Evolutionary conservation across 169 alveolate genomes (phyloP), one percentile per base, ranked within the genome.

Genomic region (Plasmodium vinckei): DNA sequence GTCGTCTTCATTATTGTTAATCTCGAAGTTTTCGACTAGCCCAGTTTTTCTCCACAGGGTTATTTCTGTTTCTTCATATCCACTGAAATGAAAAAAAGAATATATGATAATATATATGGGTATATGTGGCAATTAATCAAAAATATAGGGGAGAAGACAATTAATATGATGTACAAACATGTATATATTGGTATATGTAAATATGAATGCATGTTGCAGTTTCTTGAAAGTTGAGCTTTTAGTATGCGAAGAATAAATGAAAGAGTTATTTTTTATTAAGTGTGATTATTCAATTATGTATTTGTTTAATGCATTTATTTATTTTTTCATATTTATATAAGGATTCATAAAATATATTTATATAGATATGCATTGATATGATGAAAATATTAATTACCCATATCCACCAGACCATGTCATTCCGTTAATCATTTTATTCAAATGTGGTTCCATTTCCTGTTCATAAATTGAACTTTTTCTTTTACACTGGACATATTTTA

Each of bases 351-450:
- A 9, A 13, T 25, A 15, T 15, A 15, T 51, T 15, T 15, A 1
- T 51, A 51, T 51, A 15, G 59, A 15, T 15, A 51, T 15, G 53
- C 61, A 27, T 42, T n/a, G 25, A 68, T 46, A 15, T 33, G 25
- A 47, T n/a, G 21, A 42, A 21, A 56, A 25, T 42, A 21, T 77
- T 5, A 9, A 63, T 77, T 77, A 77, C 88, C 88, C 88, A 59
- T 77, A 77, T 64, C 88, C 77, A 9, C 88, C 88, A 49, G 88
- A 77, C 88, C 88, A 77, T 44, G 88, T 64, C 75, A 77, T 57
- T 67, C 65, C 19, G 23, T 77, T 77, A 56, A 77, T 64, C 65
- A 21, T 77, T 64, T 75, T 77, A 13, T 33, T 77, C 68, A 77
- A 64, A 23, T 77, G 65, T 13, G 88, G 73, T 1, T 63, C 27